Evolutionary conservation across 2,329 filamentous ascomycete genomes (phyloP).

Genomic region (Neonectria faginata): DNA sequence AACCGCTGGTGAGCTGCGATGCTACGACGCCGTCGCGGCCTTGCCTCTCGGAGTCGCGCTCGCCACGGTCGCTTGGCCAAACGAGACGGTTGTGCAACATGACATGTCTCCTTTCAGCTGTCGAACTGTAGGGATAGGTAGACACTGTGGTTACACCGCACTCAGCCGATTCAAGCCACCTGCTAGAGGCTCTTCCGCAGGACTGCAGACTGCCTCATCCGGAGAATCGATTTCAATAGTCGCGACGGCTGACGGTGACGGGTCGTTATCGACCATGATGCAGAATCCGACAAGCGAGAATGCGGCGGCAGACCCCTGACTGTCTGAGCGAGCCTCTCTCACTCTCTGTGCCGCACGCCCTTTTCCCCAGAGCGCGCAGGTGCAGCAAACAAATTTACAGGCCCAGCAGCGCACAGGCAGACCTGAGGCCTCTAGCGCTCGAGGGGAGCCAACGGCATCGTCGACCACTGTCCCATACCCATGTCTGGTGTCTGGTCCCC

Average conservation of each 20-base stretch:
- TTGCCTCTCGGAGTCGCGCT: conserved; percentile 27
- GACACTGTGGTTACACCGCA: conserved; percentile 30
- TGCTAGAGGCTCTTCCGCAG: neutral
- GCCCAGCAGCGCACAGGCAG: conserved; percentile 37
- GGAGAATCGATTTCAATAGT: conserved; percentile 35
- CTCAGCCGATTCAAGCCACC: conserved; percentile 36
- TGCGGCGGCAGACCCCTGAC: conserved; percentile 28
- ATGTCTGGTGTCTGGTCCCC: conserved; percentile 19
- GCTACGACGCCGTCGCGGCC: conserved; percentile 30
- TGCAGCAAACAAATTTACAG: conserved; percentile 41
- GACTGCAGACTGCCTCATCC: conserved; percentile 15
- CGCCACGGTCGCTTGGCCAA: conserved; percentile 33
- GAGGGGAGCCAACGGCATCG: conserved; percentile 18
- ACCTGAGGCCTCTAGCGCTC: conserved; percentile 12
- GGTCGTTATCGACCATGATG: conserved; percentile 19
- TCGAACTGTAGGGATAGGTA: neutral
- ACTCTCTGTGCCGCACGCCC: conserved; percentile 30
- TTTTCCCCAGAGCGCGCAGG: conserved; percentile 38
- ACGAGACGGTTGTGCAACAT: conserved; percentile 31
- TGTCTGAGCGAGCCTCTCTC: too few relatives aligned
- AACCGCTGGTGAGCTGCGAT: conserved; percentile 36
- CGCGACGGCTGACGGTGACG: conserved; percentile 28
- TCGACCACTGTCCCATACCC: conserved; percentile 12
- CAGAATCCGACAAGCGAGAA: conserved; percentile 25
- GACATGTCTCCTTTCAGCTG: conserved; percentile 28